These are phyloP conservation scores for Hypoxylon trugodes DNA, from an alignment of 495 filamentous ascomycete species.

Conservation along the genomic window DNA sequence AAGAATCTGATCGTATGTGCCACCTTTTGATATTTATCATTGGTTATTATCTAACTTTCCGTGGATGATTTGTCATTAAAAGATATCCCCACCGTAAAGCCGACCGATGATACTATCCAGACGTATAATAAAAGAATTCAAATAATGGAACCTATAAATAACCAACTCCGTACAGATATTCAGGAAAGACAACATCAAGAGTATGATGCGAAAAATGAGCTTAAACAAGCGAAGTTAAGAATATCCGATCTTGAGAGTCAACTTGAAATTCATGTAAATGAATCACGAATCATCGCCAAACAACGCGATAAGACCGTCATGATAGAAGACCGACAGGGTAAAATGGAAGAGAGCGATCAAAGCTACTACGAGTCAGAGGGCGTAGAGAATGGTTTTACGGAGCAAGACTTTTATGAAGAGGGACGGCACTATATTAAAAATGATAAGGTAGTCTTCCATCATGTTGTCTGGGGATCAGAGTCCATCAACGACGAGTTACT, in stretches of 20 bases:
- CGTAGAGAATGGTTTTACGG: background rate
- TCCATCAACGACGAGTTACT: conserved; percentile 2
- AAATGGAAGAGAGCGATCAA: background rate
- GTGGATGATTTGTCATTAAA: background rate
- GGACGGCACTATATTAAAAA: background rate
- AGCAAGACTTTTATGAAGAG: background rate
- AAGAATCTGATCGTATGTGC: conserved; percentile 8
- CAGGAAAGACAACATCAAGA: conserved; percentile 1
- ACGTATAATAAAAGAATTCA: conserved; percentile 12
- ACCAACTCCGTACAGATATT: conserved; percentile 9
- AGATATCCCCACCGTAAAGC: background rate
- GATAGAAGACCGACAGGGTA: background rate
- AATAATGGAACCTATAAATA: conserved; percentile 12
- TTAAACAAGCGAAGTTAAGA: background rate
- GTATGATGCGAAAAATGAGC: background rate
- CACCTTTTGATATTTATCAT: background rate
- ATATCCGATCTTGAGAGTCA: conserved; percentile 10
- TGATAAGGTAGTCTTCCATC: conserved; percentile 8
- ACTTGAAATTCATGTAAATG: background rate
- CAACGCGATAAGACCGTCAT: background rate
- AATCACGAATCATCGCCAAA: background rate
- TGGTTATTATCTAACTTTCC: background rate
- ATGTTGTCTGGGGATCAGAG: conserved; percentile 17
- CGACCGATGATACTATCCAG: conserved; percentile 11
- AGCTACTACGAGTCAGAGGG: background rate